These are phyloP conservation scores for Phyllosticta citribraziliensis DNA, from an alignment of 2,329 filamentous ascomycete genomes.

Conservation along the genomic window DNA sequence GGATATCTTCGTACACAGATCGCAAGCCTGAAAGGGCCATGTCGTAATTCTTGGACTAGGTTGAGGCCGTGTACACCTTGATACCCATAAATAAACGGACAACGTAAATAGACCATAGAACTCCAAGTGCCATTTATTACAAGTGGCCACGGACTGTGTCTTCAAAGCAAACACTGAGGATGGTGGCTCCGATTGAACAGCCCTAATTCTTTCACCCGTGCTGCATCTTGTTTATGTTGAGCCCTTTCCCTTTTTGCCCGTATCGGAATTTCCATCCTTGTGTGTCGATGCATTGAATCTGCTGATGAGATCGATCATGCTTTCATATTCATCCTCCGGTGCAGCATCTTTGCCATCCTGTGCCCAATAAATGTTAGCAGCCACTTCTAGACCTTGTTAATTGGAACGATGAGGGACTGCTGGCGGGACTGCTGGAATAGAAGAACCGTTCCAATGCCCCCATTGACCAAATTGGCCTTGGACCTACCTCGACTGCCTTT, in stretches of 20 bases:
- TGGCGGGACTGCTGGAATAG: neutral
- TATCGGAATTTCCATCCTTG: neutral
- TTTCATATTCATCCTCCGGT: neutral
- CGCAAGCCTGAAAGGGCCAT: too few relatives aligned
- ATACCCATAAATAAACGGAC: too few relatives aligned
- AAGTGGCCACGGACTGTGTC: neutral
- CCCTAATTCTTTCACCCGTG: neutral
- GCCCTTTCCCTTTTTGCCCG: neutral
- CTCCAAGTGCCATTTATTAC: too few relatives aligned
- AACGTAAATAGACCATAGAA: too few relatives aligned
- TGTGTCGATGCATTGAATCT: constrained; percentile 13
- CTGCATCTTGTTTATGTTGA: neutral
- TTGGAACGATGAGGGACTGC: too few relatives aligned
- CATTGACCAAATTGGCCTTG: too few relatives aligned
- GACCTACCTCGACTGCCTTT: constrained; percentile 12
- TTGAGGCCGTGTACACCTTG: too few relatives aligned
- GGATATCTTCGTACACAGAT: too few relatives aligned
- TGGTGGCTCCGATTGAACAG: neutral
- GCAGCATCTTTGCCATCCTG: constrained; percentile 1
- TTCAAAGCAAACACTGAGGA: neutral
- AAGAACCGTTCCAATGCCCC: neutral
- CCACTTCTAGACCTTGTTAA: neutral
- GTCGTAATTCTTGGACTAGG: too few relatives aligned
- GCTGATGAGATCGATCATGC: constrained; percentile 18
- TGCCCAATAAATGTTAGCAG: neutral